Evolutionary conservation across 192 early-diverging fungal genomes (phyloP), one percentile per base, ranked within the genome.

Genomic region (Pilobolus umbonatus): DNA sequence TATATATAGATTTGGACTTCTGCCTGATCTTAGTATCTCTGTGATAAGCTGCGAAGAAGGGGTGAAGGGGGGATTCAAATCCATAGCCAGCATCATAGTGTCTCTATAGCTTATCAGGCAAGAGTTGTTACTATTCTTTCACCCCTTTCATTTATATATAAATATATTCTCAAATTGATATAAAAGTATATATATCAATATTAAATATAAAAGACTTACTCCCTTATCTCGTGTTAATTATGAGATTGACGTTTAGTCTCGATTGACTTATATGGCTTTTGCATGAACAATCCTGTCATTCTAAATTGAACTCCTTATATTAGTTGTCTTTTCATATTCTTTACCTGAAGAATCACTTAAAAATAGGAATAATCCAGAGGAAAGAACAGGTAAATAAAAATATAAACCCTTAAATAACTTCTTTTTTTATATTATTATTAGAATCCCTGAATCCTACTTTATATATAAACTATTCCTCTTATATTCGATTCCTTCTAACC

Each of bases 261-360:
- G 52, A 54, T 54, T 54, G 14, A 22, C 31, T 35, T 35, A 21
- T 4, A 19, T 54, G 19, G 35, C 31, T 42, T 42, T 42, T 42
- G 39, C 39, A 42, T 42, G 19, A 42, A 35, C 5, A 35, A 51
- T 17, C 47, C 47, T 31, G 29, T 35, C 51, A 54, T 54, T 54
- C 52, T 54, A 54, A 54, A 54, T 54, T 54, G 32, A 31, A 54
- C 52, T 35, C 32, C 52, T 22, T 54, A 38, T 52, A 19, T 34
- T 35, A 19, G 31, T 10, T 52, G 19, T 35, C 50, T 35, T 29
- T 34, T 22, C 34, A 19, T 51, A 6, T 32, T 28, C 34, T 35
- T 35, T 35, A 35, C 11, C 34, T 35, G 11, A 8, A 35, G 5
- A 35, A 35, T 5, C 39, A 42, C 39, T 42, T 42, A 42, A 42